Percentiles rank a stretch among this genome's conserved stretches.
Conservation (phyloP, 2,329 filamentous ascomycete genomes). For the Fusarium tupiense region DNA sequence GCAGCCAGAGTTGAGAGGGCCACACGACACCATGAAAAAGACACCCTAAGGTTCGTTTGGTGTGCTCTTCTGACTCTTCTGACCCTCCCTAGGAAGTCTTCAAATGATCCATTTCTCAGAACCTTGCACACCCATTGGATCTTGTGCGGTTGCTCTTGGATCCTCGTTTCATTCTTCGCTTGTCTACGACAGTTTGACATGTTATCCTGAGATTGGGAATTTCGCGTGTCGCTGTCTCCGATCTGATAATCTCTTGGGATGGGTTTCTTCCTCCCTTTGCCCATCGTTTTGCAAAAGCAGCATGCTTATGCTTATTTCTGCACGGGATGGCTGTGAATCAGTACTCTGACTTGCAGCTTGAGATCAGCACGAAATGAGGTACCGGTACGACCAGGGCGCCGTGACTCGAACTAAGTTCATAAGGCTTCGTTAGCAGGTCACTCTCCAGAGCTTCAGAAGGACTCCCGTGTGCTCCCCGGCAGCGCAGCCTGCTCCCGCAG, state of each 20-base stretch:
- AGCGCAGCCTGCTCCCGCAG: constrained; percentile 5
- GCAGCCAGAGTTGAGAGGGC: constrained; percentile 33
- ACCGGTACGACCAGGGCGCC: background rate
- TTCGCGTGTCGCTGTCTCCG: constrained; percentile 11
- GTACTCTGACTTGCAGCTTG: constrained; percentile 6
- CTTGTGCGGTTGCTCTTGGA: constrained; percentile 13
- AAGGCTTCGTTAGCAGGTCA: constrained; percentile 26
- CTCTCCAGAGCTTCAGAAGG: constrained; percentile 1
- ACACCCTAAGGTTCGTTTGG: constrained; percentile 32
- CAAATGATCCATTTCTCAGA: constrained; percentile 20
- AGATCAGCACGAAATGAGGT: background rate
- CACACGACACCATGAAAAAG: constrained; percentile 32
- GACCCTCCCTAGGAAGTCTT: constrained; percentile 28
- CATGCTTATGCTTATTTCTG: constrained; percentile 20
- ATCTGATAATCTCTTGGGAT: constrained; percentile 10
- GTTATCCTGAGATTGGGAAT: constrained; percentile 27
- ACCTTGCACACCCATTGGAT: constrained; percentile 29
- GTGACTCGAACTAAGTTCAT: constrained; percentile 25
- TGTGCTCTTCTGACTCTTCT: constrained; percentile 39
- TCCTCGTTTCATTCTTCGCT: constrained; percentile 32
- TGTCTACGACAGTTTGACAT: constrained; percentile 16
- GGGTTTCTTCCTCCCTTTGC: constrained; percentile 24
- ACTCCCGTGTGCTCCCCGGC: background rate
- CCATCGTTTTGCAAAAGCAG: background rate
- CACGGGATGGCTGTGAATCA: background rate